Evolutionary conservation across 1,284 basidiomycete genomes (phyloP).

Genomic region (Porodaedalea pini): DNA sequence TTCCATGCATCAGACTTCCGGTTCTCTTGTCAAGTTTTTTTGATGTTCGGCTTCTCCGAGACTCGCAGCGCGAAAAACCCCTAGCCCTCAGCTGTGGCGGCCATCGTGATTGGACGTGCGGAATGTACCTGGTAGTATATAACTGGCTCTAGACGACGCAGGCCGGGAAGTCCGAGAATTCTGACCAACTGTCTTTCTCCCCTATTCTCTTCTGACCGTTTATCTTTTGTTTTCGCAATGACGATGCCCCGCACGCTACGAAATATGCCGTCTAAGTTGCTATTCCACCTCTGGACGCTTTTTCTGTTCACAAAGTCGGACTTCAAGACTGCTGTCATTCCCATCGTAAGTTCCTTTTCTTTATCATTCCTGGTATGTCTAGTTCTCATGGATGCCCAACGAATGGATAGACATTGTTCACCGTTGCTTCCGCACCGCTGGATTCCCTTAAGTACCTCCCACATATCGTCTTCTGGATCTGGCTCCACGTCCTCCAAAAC

Average conservation of each 20-base stretch:
- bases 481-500: slow-evolving; percentile 41
- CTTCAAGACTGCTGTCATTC: slow-evolving; percentile 20
- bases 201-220: too few species aligned
- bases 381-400: neutral
- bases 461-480: slow-evolving; percentile 38
- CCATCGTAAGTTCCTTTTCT: slow-evolving; percentile 13
- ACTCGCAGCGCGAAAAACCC: too few species aligned
- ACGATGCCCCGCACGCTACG: slow-evolving; percentile 1
- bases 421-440: slow-evolving; percentile 32
- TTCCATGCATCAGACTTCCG: too few species aligned
- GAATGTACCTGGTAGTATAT: too few species aligned
- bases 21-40: too few species aligned
- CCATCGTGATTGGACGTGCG: too few species aligned
- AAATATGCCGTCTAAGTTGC: neutral
- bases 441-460: slow-evolving; percentile 23
- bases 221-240: neutral
- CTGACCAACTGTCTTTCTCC: too few species aligned
- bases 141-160: too few species aligned
- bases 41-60: too few species aligned
- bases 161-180: too few species aligned
- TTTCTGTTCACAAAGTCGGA: slow-evolving; percentile 22
- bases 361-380: neutral
- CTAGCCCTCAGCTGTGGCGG: too few species aligned
- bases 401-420: slow-evolving; percentile 34
- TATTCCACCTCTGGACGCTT: slow-evolving; percentile 24